phyloP scores from a whole-genome alignment of 306 rosid species.

The Trichosanthes cucumerina region DNA sequence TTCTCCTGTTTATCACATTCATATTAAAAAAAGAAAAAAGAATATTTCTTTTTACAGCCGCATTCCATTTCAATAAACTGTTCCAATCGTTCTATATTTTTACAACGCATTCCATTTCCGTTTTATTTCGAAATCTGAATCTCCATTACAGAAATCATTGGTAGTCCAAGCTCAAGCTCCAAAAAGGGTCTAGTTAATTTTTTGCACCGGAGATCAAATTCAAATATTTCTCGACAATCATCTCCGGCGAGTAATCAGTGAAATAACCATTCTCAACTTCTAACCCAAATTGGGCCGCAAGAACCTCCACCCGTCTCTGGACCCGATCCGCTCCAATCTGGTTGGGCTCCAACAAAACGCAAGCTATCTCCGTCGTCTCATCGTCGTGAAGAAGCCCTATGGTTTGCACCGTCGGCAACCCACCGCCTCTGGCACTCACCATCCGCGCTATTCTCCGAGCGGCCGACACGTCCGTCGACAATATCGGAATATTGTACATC shows the following conservation, averaged over 20 bases:
- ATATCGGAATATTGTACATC: slow-evolving; percentile 54
- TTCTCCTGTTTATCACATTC: no score
- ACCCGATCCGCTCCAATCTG: slow-evolving; percentile 63
- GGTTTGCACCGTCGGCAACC: slow-evolving; percentile 70
- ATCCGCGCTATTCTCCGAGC: slow-evolving; percentile 49
- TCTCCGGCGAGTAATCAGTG: slow-evolving; percentile 69
- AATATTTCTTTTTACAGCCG: no score
- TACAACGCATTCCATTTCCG: background rate
- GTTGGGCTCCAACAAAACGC: slow-evolving; percentile 75
- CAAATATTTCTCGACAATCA: slow-evolving; percentile 39
- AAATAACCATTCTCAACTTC: slow-evolving; percentile 74
- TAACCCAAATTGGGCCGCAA: slow-evolving; percentile 62
- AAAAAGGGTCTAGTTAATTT: background rate
- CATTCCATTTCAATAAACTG: background rate
- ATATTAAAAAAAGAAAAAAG: no score
- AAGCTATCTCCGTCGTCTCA: slow-evolving; percentile 57
- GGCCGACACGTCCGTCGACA: slow-evolving; percentile 37
- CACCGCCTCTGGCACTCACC: slow-evolving; percentile 88
- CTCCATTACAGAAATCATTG: background rate
- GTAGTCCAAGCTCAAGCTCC: no score
- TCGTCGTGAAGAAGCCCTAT: slow-evolving; percentile 50
- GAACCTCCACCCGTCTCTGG: slow-evolving; percentile 54
- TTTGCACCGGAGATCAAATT: slow-evolving; percentile 19
- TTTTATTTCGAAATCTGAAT: background rate
- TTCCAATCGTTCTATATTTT: background rate